Percentiles rank a stretch among this genome's conserved stretches.
phyloP scores from a whole-genome alignment of 2,329 filamentous ascomycete species.

The Raffaelea arxii region DNA sequence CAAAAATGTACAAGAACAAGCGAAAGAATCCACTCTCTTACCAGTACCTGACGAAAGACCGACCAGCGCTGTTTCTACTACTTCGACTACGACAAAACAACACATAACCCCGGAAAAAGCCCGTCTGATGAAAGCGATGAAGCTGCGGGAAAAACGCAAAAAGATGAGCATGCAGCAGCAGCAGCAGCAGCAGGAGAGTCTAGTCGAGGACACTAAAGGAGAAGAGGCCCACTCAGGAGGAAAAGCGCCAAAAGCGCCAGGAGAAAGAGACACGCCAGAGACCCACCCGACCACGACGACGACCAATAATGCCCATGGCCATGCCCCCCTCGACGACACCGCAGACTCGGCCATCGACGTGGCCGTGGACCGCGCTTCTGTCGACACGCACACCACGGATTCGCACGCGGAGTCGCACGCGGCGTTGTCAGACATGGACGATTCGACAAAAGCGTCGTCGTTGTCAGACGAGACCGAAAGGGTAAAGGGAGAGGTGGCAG shows the following conservation, averaged over 20 bases:
- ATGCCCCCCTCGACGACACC: not conserved
- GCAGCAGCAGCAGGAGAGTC: not conserved
- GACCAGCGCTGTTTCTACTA: too few species aligned
- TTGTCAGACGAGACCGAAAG: slow-evolving; percentile 53
- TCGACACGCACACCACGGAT: slow-evolving; percentile 37
- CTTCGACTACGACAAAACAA: too few species aligned
- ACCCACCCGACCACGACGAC: too few species aligned
- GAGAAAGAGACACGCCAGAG: too few species aligned
- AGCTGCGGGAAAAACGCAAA: slow-evolving; percentile 75
- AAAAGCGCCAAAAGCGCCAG: not conserved
- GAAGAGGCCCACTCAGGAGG: slow-evolving; percentile 35
- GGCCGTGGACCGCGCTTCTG: slow-evolving; percentile 35
- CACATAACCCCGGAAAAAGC: slow-evolving; percentile 79
- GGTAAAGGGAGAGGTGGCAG: slow-evolving; percentile 37
- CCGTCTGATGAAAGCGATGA: slow-evolving; percentile 86
- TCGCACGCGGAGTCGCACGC: slow-evolving; percentile 49
- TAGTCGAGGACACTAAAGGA: not conserved
- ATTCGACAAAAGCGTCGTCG: slow-evolving; percentile 55
- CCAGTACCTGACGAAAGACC: too few species aligned
- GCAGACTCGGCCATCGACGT: slow-evolving; percentile 47
- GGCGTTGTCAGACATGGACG: slow-evolving; percentile 41
- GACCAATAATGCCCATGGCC: too few species aligned
- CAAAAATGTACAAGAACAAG: too few species aligned
- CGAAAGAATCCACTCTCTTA: too few species aligned
- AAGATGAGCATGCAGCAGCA: slow-evolving; percentile 26